A percentile compares a stretch with the other conserved stretches of the same genome.
Evolutionary conservation across 176 grass and related monocot genomes (phyloP).

Genomic region (Areca catechu): DNA sequence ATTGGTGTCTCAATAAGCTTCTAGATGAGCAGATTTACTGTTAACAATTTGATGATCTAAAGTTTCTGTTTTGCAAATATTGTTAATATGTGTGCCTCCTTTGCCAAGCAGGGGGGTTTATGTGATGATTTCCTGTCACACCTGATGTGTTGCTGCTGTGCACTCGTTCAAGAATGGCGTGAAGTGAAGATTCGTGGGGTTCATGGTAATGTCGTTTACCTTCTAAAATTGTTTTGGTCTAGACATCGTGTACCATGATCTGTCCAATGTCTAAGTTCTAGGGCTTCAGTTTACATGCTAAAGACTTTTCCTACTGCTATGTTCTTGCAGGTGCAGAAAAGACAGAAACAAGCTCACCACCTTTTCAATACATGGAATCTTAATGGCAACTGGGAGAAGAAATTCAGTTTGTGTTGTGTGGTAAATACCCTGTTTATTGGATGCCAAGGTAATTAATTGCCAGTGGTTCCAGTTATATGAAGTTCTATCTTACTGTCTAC

Average conservation of each 20-base stretch:
- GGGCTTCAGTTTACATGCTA: not conserved
- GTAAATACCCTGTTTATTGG: too few relatives aligned
- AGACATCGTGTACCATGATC: not conserved
- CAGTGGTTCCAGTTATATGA: too few relatives aligned
- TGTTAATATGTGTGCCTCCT: too few relatives aligned
- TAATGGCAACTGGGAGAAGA: conserved; percentile 1
- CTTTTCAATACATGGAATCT: conserved; percentile 76
- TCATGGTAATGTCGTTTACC: conserved; percentile 31
- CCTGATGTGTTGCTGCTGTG: conserved; percentile 90
- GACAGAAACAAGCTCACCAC: conserved; percentile 53
- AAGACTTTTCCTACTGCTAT: not conserved
- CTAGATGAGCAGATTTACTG: too few relatives aligned
- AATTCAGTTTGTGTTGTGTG: too few relatives aligned
- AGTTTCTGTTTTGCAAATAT: too few relatives aligned
- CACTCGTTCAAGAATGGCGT: conserved; percentile 96
- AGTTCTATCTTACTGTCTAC: too few relatives aligned
- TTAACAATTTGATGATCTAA: too few relatives aligned
- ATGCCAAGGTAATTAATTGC: too few relatives aligned
- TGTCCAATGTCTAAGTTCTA: not conserved
- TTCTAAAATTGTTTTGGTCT: not conserved
- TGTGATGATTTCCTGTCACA: conserved; percentile 95
- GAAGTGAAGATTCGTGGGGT: conserved; percentile 76
- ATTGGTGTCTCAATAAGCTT: too few relatives aligned
- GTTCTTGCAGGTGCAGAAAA: conserved; percentile 43
- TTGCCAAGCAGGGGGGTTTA: conserved; percentile 56